Evolutionary conservation across 2,329 filamentous ascomycete genomes (phyloP).

Genomic region (Hawksworthiomyces lignivorus): DNA sequence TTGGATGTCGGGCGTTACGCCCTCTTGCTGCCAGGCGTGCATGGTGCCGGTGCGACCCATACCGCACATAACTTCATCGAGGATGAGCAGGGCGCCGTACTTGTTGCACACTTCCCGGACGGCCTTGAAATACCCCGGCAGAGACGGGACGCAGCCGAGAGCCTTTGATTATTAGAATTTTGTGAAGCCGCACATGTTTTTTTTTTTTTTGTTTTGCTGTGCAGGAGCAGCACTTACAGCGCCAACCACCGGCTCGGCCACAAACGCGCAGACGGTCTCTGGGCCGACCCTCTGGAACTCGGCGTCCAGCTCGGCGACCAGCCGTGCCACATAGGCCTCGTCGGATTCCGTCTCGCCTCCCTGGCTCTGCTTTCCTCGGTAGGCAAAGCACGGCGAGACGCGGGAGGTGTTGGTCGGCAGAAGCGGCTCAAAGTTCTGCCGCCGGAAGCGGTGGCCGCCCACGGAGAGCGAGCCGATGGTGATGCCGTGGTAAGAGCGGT

Average conservation of each 20-base stretch:
- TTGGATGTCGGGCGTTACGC: slow-evolving; percentile 52
- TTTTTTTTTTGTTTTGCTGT: too few species aligned
- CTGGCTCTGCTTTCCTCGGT: slow-evolving; percentile 40
- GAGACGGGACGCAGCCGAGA: slow-evolving; percentile 42
- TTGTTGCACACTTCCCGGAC: slow-evolving; percentile 46
- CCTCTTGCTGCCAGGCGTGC: slow-evolving; percentile 57
- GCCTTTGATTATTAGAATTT: slow-evolving; percentile 26
- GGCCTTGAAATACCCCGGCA: slow-evolving; percentile 40
- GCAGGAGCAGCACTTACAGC: slow-evolving; percentile 45
- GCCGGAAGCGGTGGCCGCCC: slow-evolving; percentile 53
- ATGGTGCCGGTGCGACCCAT: slow-evolving; percentile 54
- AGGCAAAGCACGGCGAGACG: slow-evolving; percentile 61
- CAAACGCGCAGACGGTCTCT: slow-evolving; percentile 60
- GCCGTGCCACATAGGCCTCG: slow-evolving; percentile 49
- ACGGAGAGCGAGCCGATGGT: slow-evolving; percentile 61
- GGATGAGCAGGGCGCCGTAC: slow-evolving; percentile 46
- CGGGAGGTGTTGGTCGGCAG: slow-evolving; percentile 48
- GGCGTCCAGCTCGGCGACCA: slow-evolving; percentile 54
- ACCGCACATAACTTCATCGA: slow-evolving; percentile 62
- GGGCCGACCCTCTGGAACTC: slow-evolving; percentile 59
- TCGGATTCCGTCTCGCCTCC: slow-evolving; percentile 40
- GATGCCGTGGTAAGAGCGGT: slow-evolving; percentile 64
- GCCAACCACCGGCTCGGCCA: slow-evolving; percentile 67
- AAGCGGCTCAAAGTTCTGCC: slow-evolving; percentile 55
- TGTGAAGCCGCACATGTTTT: too few species aligned